Conservation (phyloP, 2,329 filamentous ascomycete genomes). For the Magnaporthiopsis incrustans region DNA sequence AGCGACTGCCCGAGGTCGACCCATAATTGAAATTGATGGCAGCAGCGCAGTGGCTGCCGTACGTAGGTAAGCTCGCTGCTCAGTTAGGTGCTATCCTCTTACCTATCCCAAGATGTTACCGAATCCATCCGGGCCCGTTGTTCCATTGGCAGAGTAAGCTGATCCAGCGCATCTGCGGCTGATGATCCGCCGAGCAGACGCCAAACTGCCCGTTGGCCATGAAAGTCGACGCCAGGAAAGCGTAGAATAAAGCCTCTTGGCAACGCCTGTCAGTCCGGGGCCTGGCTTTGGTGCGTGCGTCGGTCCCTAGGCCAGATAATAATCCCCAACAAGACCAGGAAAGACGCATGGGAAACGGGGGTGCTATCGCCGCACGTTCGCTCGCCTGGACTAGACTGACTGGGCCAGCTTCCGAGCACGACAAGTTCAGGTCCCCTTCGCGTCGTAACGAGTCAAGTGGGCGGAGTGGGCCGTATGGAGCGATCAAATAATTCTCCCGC, state of each 20-base stretch:
- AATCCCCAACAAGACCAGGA: background rate
- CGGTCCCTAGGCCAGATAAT: too few species aligned
- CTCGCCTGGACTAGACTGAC: too few species aligned
- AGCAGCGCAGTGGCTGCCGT: background rate
- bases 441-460: background rate
- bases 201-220: background rate
- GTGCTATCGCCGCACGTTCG: background rate
- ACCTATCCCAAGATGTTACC: too few species aligned
- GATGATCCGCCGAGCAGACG: background rate
- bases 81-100: too few species aligned
- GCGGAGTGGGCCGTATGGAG: background rate
- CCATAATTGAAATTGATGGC: background rate
- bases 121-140: too few species aligned
- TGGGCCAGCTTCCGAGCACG: background rate
- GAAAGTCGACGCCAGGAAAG: background rate
- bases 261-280: background rate
- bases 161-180: too few species aligned
- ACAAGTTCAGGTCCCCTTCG: background rate
- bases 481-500: too few species aligned
- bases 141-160: too few species aligned
- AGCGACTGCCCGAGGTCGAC: background rate
- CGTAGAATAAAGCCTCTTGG: background rate
- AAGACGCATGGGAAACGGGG: background rate
- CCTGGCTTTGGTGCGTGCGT: background rate
- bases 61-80: too few species aligned